Evolutionary conservation across 306 rosid species (phyloP).

Genomic region (Citrullus mucosospermus): DNA sequence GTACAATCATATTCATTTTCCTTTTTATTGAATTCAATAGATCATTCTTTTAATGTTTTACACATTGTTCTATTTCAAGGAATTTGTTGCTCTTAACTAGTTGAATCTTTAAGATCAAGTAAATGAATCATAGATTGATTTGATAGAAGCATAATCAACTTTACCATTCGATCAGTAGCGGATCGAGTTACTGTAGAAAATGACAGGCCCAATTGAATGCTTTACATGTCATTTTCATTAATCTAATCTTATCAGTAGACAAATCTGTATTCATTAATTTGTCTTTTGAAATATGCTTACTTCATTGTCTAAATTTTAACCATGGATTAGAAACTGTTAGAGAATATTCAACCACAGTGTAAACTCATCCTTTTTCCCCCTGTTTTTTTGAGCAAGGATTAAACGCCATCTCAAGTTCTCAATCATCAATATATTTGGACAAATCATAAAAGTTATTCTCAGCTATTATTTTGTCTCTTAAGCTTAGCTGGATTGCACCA

Average conservation of each 20-base stretch:
- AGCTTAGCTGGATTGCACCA: constrained; percentile 8
- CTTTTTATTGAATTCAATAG: background rate
- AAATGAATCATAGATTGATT: background rate
- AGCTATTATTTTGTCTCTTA: constrained; percentile 1
- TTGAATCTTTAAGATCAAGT: background rate
- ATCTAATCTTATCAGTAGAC: background rate
- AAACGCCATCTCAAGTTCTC: background rate
- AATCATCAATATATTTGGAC: background rate
- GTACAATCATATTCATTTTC: background rate
- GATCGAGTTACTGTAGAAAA: background rate
- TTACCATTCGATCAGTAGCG: background rate
- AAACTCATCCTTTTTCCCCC: background rate
- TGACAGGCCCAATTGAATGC: background rate
- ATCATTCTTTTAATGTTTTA: background rate
- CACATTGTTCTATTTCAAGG: background rate
- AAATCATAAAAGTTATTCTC: background rate
- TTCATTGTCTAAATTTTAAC: background rate
- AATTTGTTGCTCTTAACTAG: background rate
- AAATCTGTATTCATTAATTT: background rate
- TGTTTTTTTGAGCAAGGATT: background rate
- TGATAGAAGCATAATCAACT: background rate
- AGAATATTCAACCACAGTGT: background rate
- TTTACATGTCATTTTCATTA: background rate
- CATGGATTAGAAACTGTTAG: background rate
- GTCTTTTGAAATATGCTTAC: background rate